These are phyloP conservation scores for Annulohypoxylon bovei DNA, from an alignment of 495 filamentous ascomycete species.

Conservation along the genomic window DNA sequence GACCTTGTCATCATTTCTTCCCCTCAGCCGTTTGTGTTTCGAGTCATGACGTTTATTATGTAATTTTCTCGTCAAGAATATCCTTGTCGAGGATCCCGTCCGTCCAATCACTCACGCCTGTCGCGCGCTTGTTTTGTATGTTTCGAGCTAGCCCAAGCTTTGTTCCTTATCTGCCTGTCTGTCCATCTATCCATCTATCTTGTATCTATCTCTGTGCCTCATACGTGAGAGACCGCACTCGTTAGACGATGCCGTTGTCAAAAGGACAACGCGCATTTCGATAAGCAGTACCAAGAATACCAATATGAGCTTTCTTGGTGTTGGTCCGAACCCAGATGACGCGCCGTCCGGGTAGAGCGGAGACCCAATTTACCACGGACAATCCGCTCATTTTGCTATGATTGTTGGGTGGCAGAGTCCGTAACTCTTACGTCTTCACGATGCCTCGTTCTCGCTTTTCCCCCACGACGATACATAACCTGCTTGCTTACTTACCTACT, in stretches of 20 bases:
- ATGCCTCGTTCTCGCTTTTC: conserved; percentile 2
- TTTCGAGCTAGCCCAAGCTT: conserved; percentile 17
- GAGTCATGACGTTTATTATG: conserved; percentile 26
- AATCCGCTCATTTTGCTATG: background rate
- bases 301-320: background rate
- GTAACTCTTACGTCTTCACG: background rate
- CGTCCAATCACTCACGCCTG: conserved; percentile 22
- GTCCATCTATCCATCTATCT: background rate
- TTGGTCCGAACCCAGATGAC: background rate
- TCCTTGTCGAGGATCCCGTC: background rate
- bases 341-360: background rate
- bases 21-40: background rate
- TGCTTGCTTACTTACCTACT: background rate
- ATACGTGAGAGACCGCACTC: background rate
- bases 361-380: conserved; percentile 9
- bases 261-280: background rate
- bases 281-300: background rate
- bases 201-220: conserved; percentile 8
- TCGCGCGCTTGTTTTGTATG: conserved; percentile 33
- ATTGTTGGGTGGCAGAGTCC: conserved; percentile 10
- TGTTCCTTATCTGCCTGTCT: background rate
- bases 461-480: background rate
- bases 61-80: conserved; percentile 6
- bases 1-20: conserved; percentile 3
- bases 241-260: background rate